phyloP scores from a whole-genome alignment of 495 filamentous ascomycete genomes.

The Baudoinia panamericana region DNA sequence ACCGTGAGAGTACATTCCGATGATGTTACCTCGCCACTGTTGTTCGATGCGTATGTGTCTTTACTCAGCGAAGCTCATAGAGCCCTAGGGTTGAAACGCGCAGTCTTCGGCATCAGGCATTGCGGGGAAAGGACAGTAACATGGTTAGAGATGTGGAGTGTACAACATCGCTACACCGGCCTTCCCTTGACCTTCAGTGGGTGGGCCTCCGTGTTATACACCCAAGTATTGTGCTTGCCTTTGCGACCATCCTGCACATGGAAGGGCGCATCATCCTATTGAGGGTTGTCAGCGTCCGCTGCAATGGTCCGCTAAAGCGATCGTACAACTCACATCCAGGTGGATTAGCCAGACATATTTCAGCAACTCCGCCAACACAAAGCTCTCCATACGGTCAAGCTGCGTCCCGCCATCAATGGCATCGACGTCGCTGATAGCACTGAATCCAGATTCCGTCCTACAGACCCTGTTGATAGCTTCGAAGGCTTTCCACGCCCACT shows the following conservation, averaged over 20 bases:
- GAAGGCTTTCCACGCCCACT: conserved; percentile 16
- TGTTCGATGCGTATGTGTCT: too few species aligned
- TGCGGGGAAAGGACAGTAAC: too few species aligned
- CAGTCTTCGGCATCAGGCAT: too few species aligned
- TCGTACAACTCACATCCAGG: conserved; percentile 4
- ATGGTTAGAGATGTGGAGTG: too few species aligned
- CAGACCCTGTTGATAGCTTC: conserved; percentile 6
- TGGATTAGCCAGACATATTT: conserved; percentile 18
- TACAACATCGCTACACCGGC: too few species aligned
- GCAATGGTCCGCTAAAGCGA: neutral
- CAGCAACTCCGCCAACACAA: conserved; percentile 13
- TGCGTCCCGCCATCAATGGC: conserved; percentile 10
- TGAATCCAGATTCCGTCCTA: conserved; percentile 10
- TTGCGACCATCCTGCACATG: conserved; percentile 10
- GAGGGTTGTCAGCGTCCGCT: neutral
- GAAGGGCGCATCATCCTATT: conserved; percentile 1
- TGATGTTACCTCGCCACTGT: too few species aligned
- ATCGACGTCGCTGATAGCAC: conserved; percentile 12
- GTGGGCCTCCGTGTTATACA: conserved; percentile 20
- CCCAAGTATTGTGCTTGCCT: conserved; percentile 11
- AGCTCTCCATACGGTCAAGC: conserved; percentile 14
- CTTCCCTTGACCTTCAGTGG: conserved; percentile 12
- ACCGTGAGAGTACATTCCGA: too few species aligned
- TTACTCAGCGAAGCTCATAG: too few species aligned
- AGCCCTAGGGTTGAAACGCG: too few species aligned